A percentile compares a stretch with the other conserved stretches of the same genome.
Evolutionary conservation across 2,329 filamentous ascomycete species (phyloP).

Genomic region (Fusarium phyllophilum): DNA sequence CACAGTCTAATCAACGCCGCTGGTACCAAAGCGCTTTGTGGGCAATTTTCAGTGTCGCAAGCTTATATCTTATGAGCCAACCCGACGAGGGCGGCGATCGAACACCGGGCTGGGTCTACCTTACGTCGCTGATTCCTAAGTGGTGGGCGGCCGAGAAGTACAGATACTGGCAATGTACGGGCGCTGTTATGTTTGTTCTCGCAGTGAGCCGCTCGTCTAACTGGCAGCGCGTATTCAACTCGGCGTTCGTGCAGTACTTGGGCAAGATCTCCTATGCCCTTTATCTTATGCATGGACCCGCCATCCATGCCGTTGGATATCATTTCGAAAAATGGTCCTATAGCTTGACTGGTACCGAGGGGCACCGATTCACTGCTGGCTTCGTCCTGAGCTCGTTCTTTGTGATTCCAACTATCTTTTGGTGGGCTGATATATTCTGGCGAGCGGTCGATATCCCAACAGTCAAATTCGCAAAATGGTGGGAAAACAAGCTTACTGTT

Average conservation of each 20-base stretch:
- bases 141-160: slow-evolving; percentile 61
- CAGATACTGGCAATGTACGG: slow-evolving; percentile 67
- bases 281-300: slow-evolving; percentile 70
- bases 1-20: background rate
- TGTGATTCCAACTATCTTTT: slow-evolving; percentile 63
- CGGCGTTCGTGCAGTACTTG: slow-evolving; percentile 63
- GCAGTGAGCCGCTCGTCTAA: slow-evolving; percentile 58
- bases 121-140: slow-evolving; percentile 59
- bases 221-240: slow-evolving; percentile 63
- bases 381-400: slow-evolving; percentile 59
- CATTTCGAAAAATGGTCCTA: slow-evolving; percentile 61
- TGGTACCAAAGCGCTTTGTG: slow-evolving; percentile 48
- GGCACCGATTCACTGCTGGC: slow-evolving; percentile 56
- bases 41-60: slow-evolving; percentile 56
- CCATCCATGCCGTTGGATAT: slow-evolving; percentile 64
- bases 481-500: slow-evolving; percentile 57
- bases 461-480: slow-evolving; percentile 66
- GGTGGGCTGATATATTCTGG: slow-evolving; percentile 67
- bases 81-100: slow-evolving; percentile 54
- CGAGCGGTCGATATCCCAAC: slow-evolving; percentile 64
- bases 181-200: slow-evolving; percentile 63
- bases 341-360: slow-evolving; percentile 58
- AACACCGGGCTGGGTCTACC: slow-evolving; percentile 63
- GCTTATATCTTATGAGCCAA: slow-evolving; percentile 61
- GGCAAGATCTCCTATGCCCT: slow-evolving; percentile 70